Conservation (phyloP, 495 filamentous ascomycete species). For the Trichoderma erinaceum region DNA sequence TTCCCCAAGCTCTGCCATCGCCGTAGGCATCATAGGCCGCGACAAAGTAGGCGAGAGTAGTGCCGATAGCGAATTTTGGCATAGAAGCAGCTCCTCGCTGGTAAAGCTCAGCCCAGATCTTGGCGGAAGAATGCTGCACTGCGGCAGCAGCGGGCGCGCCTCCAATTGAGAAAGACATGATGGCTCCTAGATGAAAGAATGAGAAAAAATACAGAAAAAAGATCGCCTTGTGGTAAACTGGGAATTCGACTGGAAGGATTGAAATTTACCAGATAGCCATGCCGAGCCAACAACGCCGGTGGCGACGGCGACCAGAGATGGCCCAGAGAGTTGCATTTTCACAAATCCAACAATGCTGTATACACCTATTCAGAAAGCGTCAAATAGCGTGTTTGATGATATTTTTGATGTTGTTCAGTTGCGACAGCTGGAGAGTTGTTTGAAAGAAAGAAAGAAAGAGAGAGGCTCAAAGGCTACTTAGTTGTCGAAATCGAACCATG, state of each 20-base stretch:
- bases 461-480: not conserved
- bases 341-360: not conserved
- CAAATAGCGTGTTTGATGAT: not conserved
- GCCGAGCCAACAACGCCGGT: conserved; percentile 14
- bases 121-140: not conserved
- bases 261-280: conserved; percentile 7
- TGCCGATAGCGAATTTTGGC: conserved; percentile 13
- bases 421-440: not conserved
- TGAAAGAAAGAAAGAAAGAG: not conserved
- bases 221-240: too few relatives aligned
- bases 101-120: conserved; percentile 15
- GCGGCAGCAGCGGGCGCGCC: conserved; percentile 7
- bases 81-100: conserved; percentile 3
- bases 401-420: not conserved
- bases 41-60: not conserved
- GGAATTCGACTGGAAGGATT: not conserved
- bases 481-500: not conserved
- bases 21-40: conserved; percentile 7
- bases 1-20: not conserved
- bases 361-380: not conserved
- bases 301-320: conserved; percentile 7
- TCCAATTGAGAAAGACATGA: conserved; percentile 12
- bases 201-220: not conserved
- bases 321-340: not conserved
- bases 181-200: conserved; percentile 2